These are phyloP conservation scores for Syzygium oleosum DNA, from an alignment of 345 rosid species.

Conservation along the genomic window DNA sequence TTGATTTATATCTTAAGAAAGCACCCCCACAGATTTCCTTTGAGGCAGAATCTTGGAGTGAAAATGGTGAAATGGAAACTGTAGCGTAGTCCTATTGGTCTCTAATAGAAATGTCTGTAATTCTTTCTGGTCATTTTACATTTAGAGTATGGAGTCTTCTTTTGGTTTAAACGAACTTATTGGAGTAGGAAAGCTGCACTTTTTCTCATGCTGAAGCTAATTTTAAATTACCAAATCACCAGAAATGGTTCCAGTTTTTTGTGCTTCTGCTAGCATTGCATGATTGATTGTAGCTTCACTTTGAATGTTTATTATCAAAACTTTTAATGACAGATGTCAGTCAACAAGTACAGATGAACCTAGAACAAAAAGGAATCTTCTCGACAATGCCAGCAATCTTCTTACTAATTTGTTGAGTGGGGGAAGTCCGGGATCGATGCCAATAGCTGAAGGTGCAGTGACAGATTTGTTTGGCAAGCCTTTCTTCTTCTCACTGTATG, in stretches of 20 bases:
- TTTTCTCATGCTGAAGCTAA: background rate
- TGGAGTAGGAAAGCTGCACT: background rate
- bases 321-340: slow-evolving; percentile 44
- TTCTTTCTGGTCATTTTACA: background rate
- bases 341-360: slow-evolving; percentile 46
- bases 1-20: background rate
- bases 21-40: background rate
- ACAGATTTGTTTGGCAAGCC: slow-evolving; percentile 85
- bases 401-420: slow-evolving; percentile 80
- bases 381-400: slow-evolving; percentile 86
- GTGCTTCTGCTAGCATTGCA: background rate
- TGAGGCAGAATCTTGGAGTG: background rate
- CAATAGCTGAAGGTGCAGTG: slow-evolving; percentile 85
- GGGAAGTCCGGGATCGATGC: slow-evolving; percentile 74
- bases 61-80: background rate
- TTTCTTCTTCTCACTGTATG: slow-evolving; percentile 74
- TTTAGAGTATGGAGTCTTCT: background rate
- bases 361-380: slow-evolving; percentile 41
- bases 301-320: background rate
- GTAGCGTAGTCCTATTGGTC: background rate
- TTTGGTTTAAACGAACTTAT: background rate
- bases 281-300: background rate
- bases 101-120: background rate
- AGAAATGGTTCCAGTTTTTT: background rate
- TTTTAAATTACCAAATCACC: background rate